Evolutionary conservation across 2,329 filamentous ascomycete species (phyloP).

Genomic region (Gyromitra esculenta): DNA sequence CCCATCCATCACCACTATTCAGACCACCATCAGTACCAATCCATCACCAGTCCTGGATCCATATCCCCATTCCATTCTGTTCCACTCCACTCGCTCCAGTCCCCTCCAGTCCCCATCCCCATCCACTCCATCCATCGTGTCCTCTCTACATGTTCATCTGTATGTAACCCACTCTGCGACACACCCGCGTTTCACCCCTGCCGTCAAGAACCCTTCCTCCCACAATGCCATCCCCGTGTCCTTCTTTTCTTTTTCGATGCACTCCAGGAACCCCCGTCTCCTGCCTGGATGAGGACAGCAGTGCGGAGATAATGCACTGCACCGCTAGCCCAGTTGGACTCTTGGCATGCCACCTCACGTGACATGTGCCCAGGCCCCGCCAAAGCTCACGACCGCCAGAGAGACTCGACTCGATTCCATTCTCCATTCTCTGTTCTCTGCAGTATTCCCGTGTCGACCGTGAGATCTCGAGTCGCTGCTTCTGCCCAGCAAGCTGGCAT

Average conservation of each 20-base stretch:
- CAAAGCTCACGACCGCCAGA: neutral
- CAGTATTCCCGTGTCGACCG: neutral
- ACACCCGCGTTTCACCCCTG: constrained; percentile 31
- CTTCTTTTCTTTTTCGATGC: constrained; percentile 25
- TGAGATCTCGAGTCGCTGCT: neutral
- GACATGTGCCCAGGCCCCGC: neutral
- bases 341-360: neutral
- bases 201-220: neutral
- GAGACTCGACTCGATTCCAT: neutral
- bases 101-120: neutral
- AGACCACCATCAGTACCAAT: too few species aligned
- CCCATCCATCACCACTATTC: too few species aligned
- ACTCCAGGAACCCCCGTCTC: neutral
- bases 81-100: neutral
- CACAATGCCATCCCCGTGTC: constrained; percentile 37
- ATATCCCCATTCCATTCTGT: neutral
- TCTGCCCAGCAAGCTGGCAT: neutral
- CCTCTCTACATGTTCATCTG: constrained; percentile 9
- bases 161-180: constrained; percentile 30
- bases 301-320: neutral
- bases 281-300: neutral
- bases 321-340: neutral
- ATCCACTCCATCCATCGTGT: neutral
- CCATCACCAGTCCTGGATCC: too few species aligned
- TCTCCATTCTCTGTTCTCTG: neutral